Base-by-base conservation (phyloP, 202 grass and related monocot species). In the Schoenoplectus tabernaemontani region DNA sequence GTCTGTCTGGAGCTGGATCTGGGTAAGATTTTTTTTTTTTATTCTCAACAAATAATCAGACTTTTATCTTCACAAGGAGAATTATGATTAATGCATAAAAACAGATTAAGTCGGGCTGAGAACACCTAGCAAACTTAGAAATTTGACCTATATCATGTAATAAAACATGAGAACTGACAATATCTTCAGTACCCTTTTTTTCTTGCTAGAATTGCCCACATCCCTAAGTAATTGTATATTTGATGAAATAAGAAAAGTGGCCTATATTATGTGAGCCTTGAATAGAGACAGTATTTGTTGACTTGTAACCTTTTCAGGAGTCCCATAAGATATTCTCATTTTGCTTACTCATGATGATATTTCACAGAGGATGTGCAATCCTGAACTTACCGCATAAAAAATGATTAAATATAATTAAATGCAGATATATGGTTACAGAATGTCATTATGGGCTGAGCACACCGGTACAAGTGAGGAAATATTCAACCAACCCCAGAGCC, bases 361-460 rank as follows among this genome's bases (percentile, higher is more conserved):
- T 81, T 42, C 5, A 33, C 78, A 54, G 13, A 34, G 26, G 17
- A 12, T 26, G 42, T 17, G 19, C 15, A 9, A 4, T 26, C 28
- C 30, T 71, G 1, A 22, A 17, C 19, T 65, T 82, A 16, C 8
- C 13, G 22, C 17, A 26, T 42, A 79, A 19, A 38, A 22, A 44
- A 79, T 26, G 36, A 50, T 17, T 32, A 32, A 28, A 28, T 39
- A 39, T 64, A 42, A 70, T 48, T 48, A 78, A 76, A 38, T 85
- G 78, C 42, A 91, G 92, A 86, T 95, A 16, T 91, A 89, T 39
- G 92, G 89, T 19, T 92, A 96, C 75, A 87, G 87, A 57, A 90
- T 92, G 89, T 96, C 92, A 4, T 80, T 92, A 41, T 96, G 92
- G 89, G 87, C 89, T 0, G 92, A 96, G 79, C 92, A 96, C 67